phyloP scores from a whole-genome alignment of 352 stramenopile species.

The Pythium rhizo-oryzae region DNA sequence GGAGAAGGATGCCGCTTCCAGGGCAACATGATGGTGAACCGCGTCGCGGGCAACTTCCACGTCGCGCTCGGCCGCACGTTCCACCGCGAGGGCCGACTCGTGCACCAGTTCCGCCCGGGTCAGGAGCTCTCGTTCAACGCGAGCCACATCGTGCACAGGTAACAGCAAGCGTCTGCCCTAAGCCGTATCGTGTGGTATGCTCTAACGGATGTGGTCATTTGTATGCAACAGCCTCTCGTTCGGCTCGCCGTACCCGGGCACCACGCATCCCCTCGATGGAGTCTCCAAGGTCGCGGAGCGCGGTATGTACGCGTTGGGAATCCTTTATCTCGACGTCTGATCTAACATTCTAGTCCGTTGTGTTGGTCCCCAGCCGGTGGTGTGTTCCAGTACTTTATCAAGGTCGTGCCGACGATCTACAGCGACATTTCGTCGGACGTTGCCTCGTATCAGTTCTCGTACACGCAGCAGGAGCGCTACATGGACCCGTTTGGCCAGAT shows the following conservation, averaged over 20 bases:
- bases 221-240: conserved; percentile 80
- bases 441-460: conserved; percentile 84
- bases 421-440: conserved; percentile 68
- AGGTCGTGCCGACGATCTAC: conserved; percentile 88
- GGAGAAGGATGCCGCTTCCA: conserved; percentile 81
- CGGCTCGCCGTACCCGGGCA: conserved; percentile 50
- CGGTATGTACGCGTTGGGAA: conserved; percentile 28
- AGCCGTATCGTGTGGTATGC: background rate
- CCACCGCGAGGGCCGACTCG: conserved; percentile 70
- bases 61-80: conserved; percentile 82
- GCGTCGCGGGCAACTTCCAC: conserved; percentile 87
- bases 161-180: background rate
- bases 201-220: no score
- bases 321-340: no score
- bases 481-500: conserved; percentile 71
- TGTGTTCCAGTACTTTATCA: conserved; percentile 90
- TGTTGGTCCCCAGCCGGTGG: conserved; percentile 51
- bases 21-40: conserved; percentile 86
- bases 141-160: conserved; percentile 79
- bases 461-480: conserved; percentile 83
- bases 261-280: conserved; percentile 54
- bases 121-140: conserved; percentile 82
- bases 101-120: conserved; percentile 83
- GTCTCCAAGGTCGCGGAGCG: conserved; percentile 48
- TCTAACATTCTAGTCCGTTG: conserved; percentile 6